Base-by-base conservation (phyloP, 2,329 filamentous ascomycete species). In the Lecanicillium sp. region DNA sequence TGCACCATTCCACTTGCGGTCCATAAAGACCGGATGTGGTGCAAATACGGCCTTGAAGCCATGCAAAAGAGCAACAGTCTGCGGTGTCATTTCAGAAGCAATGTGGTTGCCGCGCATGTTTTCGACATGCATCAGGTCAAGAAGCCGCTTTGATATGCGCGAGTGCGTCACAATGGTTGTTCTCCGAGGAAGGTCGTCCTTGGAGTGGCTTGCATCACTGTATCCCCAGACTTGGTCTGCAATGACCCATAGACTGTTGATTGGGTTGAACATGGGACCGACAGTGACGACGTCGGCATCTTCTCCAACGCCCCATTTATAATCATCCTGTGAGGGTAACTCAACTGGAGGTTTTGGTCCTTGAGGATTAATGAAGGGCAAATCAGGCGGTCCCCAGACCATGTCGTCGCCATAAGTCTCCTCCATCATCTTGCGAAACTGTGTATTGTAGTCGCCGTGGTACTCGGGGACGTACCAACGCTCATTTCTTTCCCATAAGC, bases 131-230 rank as follows among this genome's bases (percentile, higher is more conserved):
- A 89, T 89, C 45, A 80, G 71, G 48, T 85, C 73, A 25, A 90
- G 66, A 3, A 90, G 67, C 19, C 72, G 73, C 54, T 79, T 82
- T 13, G 83, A 88, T 7, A 86, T 65, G 37, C 85, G 77, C 2
- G 81, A 80, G 46, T 86, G 82, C 0, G 84, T 88, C 44, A 87
- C 79, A 50, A 89, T 84, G n/a, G 83, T 83, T 9, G 80, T 78
- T 42, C 85, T 76, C 38, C 84, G 78, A 11, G 84, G 83, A 1
- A 84, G 73, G 32, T 78, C 69, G 32, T 64, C 62, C 18, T 68
- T 67, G 12, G 58, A 52, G 50, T 75, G 70, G 8, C 57, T 60
- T 13, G 59, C 56, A 45, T 75, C 67, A 38, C 58, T 64, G 61
- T 83, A 87, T 29, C 80, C 80, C 62, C 79, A 83, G 17, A 84